Evolutionary conservation across 225 moss, liverwort and hornwort genomes (phyloP), one percentile per base, ranked within the genome.

Genomic region (Physcomitrellopsis africana): DNA sequence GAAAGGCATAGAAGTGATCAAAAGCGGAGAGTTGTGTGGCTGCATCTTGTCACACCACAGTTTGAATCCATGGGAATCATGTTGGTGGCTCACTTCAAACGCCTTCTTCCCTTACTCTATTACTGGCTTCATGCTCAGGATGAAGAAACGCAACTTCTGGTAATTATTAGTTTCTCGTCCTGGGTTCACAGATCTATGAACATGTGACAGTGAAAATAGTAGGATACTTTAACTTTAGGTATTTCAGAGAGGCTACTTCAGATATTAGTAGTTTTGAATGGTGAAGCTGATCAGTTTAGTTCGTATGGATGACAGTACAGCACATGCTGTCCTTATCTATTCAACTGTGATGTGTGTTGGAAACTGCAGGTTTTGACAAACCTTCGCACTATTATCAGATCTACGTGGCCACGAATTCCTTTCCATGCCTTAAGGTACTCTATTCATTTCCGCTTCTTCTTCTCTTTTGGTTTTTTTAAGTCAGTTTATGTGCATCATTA

Each of bases 371-470:
- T 85, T 11, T 81, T 99, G 76, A 60, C 71, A 48, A 89, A 75
- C 71, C 86, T 99, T 51, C 51, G 85, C 76, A 77, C 82, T 22
- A 68, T 99, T 72, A 80, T 99, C 53, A 82, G 61, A 59, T 85
- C 59, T 73, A 91, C 99, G 10, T 99, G 99, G 99, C 93, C 93
- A 24, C 86, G 99, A 66, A 91, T 99, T 67, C 92, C 93, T 71
- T 89, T 80, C 20, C 95, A 95, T 82, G 84, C 85, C 71, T 65
- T 77, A 14, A 93, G 95, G 99, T 96, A 83, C 44, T 18, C 17
- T 46, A 37, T 53, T 18, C 14, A 49, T 74, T 67, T 67, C 41
- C 54, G 26, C 67, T 32, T 63, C 42, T 27, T 70, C 49, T 60
- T 1, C 43, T 46, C 66, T 77, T 65, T 63, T 48, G 10, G 23